Conservation (phyloP, 2,329 filamentous ascomycete species). For the Leptographium galeiforme region DNA sequence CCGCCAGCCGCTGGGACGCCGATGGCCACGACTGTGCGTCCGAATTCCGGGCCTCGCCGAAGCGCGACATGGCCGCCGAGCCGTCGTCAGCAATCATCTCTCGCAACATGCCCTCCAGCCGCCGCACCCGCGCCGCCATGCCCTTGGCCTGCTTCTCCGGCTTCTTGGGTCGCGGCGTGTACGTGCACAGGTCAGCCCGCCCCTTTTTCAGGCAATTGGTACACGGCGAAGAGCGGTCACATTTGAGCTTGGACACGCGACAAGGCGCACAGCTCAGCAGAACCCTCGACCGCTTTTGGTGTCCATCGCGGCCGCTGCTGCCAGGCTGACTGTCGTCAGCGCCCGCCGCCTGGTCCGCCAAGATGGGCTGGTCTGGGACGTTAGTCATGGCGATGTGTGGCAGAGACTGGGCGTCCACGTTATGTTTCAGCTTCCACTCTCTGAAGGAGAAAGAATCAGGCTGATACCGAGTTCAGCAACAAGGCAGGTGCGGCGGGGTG, state of each 20-base stretch:
- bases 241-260: constrained; percentile 41
- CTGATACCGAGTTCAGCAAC: too few relatives aligned
- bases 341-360: not conserved
- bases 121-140: constrained; percentile 40
- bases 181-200: constrained; percentile 30
- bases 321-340: not conserved
- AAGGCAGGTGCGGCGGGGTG: too few relatives aligned
- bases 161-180: constrained; percentile 32
- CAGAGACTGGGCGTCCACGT: too few relatives aligned
- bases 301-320: not conserved
- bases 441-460: too few relatives aligned
- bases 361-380: not conserved
- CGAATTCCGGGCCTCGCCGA: constrained; percentile 3
- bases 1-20: not conserved
- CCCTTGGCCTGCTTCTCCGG: constrained; percentile 25
- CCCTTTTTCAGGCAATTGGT: constrained; percentile 37
- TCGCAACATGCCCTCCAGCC: constrained; percentile 45
- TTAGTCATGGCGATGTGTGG: too few relatives aligned
- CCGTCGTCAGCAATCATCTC: constrained; percentile 29
- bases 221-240: constrained; percentile 39
- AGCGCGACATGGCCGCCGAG: constrained; percentile 7
- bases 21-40: not conserved
- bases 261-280: constrained; percentile 40
- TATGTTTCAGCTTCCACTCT: too few relatives aligned
- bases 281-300: constrained; percentile 30